Conservation (phyloP, 169 alveolate genomes). For the Plasmodium adleri region DNA sequence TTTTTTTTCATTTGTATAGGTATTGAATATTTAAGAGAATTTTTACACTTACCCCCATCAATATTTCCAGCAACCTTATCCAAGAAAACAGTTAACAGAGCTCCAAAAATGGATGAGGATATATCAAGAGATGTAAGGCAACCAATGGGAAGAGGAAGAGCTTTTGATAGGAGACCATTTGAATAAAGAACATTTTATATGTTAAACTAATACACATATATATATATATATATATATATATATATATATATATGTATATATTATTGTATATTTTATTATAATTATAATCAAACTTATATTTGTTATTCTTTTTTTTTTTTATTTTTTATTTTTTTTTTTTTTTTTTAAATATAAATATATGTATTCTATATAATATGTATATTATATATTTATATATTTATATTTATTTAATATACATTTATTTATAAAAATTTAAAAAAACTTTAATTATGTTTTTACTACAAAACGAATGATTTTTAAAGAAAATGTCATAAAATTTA, state of each 20-base stretch:
- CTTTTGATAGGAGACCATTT: conserved; percentile 32
- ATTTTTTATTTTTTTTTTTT: not conserved
- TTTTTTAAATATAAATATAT: not conserved
- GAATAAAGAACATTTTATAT: conserved; percentile 9
- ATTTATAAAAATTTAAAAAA: no score
- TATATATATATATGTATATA: no score
- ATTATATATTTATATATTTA: no score
- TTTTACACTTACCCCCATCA: conserved; percentile 93
- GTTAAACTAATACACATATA: no score
- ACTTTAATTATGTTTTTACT: no score
- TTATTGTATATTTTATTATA: not conserved
- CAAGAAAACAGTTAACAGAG: conserved; percentile 85
- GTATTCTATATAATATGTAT: no score
- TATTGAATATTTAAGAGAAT: conserved; percentile 89
- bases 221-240: no score
- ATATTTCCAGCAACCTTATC: conserved; percentile 96
- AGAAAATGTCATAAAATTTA: no score
- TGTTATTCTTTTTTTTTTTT: conserved; percentile 2
- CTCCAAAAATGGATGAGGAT: conserved; percentile 75
- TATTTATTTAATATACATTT: no score
- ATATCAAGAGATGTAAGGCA: conserved; percentile 60
- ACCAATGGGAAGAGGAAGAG: conserved; percentile 75
- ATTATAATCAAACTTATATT: not conserved
- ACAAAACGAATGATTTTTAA: no score
- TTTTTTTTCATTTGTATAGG: conserved; percentile 47